Conservation (phyloP, 148 eudicot genomes). For the Chenopodium suecicum region DNA sequence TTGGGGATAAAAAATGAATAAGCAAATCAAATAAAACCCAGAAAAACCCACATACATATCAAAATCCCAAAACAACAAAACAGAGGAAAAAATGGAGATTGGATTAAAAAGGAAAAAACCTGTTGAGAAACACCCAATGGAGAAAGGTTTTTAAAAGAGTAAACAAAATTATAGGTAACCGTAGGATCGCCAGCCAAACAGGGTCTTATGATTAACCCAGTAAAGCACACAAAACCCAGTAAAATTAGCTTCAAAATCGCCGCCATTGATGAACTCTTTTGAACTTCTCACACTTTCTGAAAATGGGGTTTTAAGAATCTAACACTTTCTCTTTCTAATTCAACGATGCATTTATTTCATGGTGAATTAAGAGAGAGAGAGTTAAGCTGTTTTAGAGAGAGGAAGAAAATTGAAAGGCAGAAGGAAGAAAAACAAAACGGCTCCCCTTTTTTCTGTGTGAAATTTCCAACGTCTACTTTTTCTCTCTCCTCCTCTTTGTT, state of each 20-base stretch:
- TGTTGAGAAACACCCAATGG: slow-evolving; percentile 43
- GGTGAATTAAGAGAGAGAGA: not conserved
- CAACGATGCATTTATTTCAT: not conserved
- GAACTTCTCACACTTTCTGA: not conserved
- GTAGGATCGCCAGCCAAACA: slow-evolving; percentile 55
- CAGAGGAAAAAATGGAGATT: not conserved
- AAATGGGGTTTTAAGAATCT: not conserved
- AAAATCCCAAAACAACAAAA: not conserved
- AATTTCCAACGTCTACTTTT: slow-evolving; percentile 13
- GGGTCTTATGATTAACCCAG: slow-evolving; percentile 25
- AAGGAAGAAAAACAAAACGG: not conserved
- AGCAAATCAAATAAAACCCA: not conserved
- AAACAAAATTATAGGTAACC: slow-evolving; percentile 21
- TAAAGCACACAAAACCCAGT: slow-evolving; percentile 13
- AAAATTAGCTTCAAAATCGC: not conserved
- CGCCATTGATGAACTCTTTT: slow-evolving; percentile 12
- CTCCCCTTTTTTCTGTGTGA: not conserved
- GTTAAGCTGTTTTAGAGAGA: not conserved
- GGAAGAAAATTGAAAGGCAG: not conserved
- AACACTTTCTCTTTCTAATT: not conserved
- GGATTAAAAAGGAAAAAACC: slow-evolving; percentile 15
- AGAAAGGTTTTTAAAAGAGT: slow-evolving; percentile 38
- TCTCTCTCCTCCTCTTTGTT: not conserved
- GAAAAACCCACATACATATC: not conserved
- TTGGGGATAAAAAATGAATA: not conserved